Conservation (phyloP, 768 basidiomycete genomes). For the Mycena latifolia region DNA sequence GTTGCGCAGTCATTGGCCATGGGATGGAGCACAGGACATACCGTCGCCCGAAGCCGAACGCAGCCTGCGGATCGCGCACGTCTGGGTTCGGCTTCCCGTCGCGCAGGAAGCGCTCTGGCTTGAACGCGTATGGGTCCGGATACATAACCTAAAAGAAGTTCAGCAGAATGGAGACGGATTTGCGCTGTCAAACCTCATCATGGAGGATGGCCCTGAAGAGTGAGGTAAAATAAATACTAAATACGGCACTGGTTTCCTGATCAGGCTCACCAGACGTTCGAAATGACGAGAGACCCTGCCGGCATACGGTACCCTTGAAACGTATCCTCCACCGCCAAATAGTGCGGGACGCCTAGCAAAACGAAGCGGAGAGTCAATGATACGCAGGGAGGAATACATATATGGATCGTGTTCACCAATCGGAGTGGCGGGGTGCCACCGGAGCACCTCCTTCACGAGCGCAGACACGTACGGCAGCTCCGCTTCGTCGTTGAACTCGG, state of each 20-base stretch:
- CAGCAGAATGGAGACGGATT: not conserved
- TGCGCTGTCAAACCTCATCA: conserved; percentile 10
- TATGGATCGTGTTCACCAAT: not conserved
- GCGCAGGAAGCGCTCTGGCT: conserved; percentile 52
- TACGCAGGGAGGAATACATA: too few relatives aligned
- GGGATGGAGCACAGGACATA: not conserved
- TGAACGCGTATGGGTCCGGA: conserved; percentile 49
- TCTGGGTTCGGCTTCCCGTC: conserved; percentile 28
- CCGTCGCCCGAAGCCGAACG: conserved; percentile 42
- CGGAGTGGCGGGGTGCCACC: conserved; percentile 38
- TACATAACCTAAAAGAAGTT: conserved; percentile 38
- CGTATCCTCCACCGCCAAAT: conserved; percentile 35
- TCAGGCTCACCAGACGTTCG: conserved; percentile 44
- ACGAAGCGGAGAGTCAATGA: not conserved
- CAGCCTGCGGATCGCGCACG: conserved; percentile 23
- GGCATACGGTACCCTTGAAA: conserved; percentile 46
- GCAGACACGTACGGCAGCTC: conserved; percentile 51
- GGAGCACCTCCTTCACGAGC: conserved; percentile 50
- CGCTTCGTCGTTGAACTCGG: conserved; percentile 45
- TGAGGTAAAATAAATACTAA: not conserved
- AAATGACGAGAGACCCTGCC: conserved; percentile 43
- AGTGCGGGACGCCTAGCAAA: conserved; percentile 10
- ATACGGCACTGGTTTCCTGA: too few relatives aligned
- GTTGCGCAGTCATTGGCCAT: not conserved
- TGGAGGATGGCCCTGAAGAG: conserved; percentile 28